Evolutionary conservation across 495 filamentous ascomycete genomes (phyloP).

Genomic region (Tricharina praecox): DNA sequence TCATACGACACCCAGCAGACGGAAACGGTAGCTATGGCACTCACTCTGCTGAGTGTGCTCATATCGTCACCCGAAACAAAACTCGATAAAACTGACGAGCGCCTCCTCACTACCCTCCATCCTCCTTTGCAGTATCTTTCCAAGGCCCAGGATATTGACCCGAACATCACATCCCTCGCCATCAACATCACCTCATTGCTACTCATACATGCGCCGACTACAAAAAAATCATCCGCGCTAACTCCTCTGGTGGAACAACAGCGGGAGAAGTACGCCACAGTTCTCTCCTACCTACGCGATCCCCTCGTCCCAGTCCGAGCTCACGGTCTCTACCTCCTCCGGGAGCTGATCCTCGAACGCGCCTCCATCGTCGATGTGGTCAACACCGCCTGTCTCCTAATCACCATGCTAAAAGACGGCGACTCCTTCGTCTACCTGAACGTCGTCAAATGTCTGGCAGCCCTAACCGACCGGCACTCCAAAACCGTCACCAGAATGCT

Average conservation of each 20-base stretch:
- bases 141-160: conserved; percentile 2
- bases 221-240: neutral
- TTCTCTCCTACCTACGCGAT: conserved; percentile 58
- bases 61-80: conserved; percentile 20
- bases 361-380: conserved; percentile 56
- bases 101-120: conserved; percentile 16
- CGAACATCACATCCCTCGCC: conserved; percentile 11
- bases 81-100: conserved; percentile 17
- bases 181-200: conserved; percentile 21
- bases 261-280: conserved; percentile 45
- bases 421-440: conserved; percentile 62
- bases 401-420: conserved; percentile 47
- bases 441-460: conserved; percentile 48
- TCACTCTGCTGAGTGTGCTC: conserved; percentile 19
- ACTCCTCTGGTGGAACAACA: conserved; percentile 12
- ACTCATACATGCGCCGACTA: conserved; percentile 10
- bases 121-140: conserved; percentile 17
- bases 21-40: conserved; percentile 19
- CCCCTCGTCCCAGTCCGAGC: conserved; percentile 59
- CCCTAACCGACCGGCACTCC: conserved; percentile 48
- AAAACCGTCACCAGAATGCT: conserved; percentile 47
- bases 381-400: conserved; percentile 46
- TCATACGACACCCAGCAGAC: conserved; percentile 15
- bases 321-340: conserved; percentile 58
- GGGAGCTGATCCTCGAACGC: conserved; percentile 41